Evolutionary conservation across 208 protist species (phyloP).

Genomic region (Tetramitus jugosus): DNA sequence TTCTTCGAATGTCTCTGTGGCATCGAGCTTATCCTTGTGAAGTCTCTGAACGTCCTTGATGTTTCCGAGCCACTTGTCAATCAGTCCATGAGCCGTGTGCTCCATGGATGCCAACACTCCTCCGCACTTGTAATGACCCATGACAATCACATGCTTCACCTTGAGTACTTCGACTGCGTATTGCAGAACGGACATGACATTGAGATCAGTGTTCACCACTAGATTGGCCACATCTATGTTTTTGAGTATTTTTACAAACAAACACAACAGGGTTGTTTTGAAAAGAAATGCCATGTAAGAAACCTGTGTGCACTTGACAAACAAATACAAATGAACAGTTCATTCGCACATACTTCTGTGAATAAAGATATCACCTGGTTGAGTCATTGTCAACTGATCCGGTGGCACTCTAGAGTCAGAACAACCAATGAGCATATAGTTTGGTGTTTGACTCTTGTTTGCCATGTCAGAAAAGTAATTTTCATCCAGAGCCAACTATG

Average conservation of each 20-base stretch:
- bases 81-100: conserved; percentile 36
- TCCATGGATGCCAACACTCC: conserved; percentile 54
- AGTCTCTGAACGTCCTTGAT: conserved; percentile 37
- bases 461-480: too few relatives aligned
- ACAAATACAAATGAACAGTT: too few relatives aligned
- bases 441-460: conserved; percentile 67
- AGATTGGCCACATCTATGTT: conserved; percentile 85
- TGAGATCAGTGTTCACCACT: conserved; percentile 81
- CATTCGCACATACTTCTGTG: too few relatives aligned
- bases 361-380: conserved; percentile 80
- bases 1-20: conserved; percentile 19
- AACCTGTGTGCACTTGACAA: too few relatives aligned
- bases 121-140: conserved; percentile 83
- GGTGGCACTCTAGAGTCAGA: conserved; percentile 70
- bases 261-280: too few relatives aligned
- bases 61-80: conserved; percentile 46
- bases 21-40: conserved; percentile 23
- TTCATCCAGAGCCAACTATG: too few relatives aligned
- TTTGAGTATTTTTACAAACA: conserved; percentile 84
- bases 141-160: conserved; percentile 80
- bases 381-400: conserved; percentile 69
- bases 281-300: too few relatives aligned
- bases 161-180: conserved; percentile 81
- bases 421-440: conserved; percentile 86
- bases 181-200: conserved; percentile 75